Percentiles rank a stretch among this genome's conserved stretches.
Evolutionary conservation across 495 filamentous ascomycete species (phyloP).

Genomic region (Penicillium bialowiezense): DNA sequence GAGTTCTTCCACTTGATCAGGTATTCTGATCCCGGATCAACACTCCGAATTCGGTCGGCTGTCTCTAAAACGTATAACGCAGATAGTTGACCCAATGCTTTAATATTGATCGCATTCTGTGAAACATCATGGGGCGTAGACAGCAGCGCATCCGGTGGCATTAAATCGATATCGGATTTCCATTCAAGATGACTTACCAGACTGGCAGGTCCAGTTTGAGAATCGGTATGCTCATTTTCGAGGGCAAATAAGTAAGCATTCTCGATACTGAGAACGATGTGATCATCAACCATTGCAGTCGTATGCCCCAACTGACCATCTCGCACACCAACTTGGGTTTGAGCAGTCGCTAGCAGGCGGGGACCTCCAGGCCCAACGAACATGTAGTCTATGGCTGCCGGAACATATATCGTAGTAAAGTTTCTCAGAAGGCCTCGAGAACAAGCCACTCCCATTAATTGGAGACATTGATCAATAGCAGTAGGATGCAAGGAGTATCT

Average conservation of each 20-base stretch:
- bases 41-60: not conserved
- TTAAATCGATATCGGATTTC: not conserved
- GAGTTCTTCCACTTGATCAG: not conserved
- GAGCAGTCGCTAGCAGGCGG: not conserved
- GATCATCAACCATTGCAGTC: not conserved
- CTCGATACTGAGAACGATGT: not conserved
- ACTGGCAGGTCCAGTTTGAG: not conserved
- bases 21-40: not conserved
- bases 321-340: not conserved
- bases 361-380: not conserved
- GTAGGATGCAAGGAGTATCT: conserved; percentile 37
- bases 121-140: not conserved
- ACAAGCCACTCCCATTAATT: conserved; percentile 32
- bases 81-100: conserved; percentile 2
- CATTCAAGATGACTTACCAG: conserved; percentile 2
- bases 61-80: conserved; percentile 1
- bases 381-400: not conserved
- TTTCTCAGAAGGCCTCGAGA: conserved; percentile 11
- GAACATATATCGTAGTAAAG: conserved; percentile 16
- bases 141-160: not conserved
- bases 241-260: not conserved
- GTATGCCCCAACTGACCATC: not conserved
- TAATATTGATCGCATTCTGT: not conserved
- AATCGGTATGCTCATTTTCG: not conserved
- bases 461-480: conserved; percentile 41